Evolutionary conservation across 805 yeast genomes (phyloP).

Genomic region (Saccharomycopsis olivae): DNA sequence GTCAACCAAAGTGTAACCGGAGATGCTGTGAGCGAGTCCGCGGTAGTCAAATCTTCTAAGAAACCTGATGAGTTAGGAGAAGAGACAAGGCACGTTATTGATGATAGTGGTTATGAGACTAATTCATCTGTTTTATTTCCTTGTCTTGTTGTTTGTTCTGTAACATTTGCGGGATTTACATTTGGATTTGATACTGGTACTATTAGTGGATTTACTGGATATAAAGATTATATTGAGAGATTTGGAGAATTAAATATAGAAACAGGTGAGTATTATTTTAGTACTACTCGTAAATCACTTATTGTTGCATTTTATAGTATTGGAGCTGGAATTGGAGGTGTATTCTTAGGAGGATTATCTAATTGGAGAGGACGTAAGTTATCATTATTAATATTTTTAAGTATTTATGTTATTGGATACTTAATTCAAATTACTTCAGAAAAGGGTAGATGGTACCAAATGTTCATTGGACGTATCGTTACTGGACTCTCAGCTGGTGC

Average conservation of each 20-base stretch:
- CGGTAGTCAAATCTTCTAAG: too few species aligned
- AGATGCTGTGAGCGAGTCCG: too few species aligned
- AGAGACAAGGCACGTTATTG: too few species aligned
- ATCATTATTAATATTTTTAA: slow-evolving; percentile 43
- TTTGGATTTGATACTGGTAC: slow-evolving; percentile 79
- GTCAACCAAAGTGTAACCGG: too few species aligned
- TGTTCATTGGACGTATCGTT: slow-evolving; percentile 50
- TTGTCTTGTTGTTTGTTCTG: slow-evolving; percentile 24
- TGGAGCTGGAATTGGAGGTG: slow-evolving; percentile 68
- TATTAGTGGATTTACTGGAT: slow-evolving; percentile 58
- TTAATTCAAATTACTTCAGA: slow-evolving; percentile 48
- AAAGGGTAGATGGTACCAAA: slow-evolving; percentile 45
- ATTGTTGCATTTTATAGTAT: slow-evolving; percentile 49
- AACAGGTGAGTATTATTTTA: slow-evolving; percentile 32
- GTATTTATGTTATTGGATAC: slow-evolving; percentile 50
- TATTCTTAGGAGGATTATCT: slow-evolving; percentile 44
- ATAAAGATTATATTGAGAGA: slow-evolving; percentile 42
- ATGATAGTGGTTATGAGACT: slow-evolving; percentile 2
- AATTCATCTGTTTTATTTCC: slow-evolving; percentile 7
- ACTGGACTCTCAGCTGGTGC: slow-evolving; percentile 74
- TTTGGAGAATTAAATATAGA: slow-evolving; percentile 36
- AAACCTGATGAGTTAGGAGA: too few species aligned
- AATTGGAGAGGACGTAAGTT: slow-evolving; percentile 51
- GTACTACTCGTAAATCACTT: slow-evolving; percentile 40
- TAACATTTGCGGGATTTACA: slow-evolving; percentile 70